These are phyloP conservation scores for Rhizophora mangle DNA, from an alignment of 345 rosid genomes.

Conservation along the genomic window DNA sequence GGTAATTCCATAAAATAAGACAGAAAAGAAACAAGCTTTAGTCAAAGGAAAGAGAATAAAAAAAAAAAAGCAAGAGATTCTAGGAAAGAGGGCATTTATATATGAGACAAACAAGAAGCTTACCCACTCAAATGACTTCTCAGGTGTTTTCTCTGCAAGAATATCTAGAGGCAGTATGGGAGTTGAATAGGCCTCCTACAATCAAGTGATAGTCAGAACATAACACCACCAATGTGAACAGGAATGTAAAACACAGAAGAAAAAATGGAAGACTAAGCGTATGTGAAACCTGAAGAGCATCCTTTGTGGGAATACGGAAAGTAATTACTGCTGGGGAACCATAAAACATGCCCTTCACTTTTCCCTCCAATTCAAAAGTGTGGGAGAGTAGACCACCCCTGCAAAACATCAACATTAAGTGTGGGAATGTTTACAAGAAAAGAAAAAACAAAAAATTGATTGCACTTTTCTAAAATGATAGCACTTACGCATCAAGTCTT, in stretches of 20 bases:
- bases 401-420: slow-evolving; percentile 22
- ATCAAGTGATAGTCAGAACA: slow-evolving; percentile 14
- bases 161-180: slow-evolving; percentile 78
- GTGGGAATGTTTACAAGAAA: neutral
- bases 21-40: slow-evolving; percentile 18
- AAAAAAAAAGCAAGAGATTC: neutral
- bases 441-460: neutral
- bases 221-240: neutral
- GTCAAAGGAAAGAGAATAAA: slow-evolving; percentile 10
- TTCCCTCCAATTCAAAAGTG: slow-evolving; percentile 80
- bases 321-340: slow-evolving; percentile 87
- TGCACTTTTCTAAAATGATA: neutral
- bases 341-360: slow-evolving; percentile 66
- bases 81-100: neutral
- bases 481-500: slow-evolving; percentile 88
- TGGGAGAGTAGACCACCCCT: slow-evolving; percentile 81
- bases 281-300: slow-evolving; percentile 65
- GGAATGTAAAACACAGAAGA: neutral
- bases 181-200: slow-evolving; percentile 78
- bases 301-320: slow-evolving; percentile 85
- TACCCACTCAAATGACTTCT: slow-evolving; percentile 63
- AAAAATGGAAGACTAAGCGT: neutral
- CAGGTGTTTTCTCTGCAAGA: slow-evolving; percentile 79
- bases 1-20: slow-evolving; percentile 39
- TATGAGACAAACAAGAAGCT: neutral